A percentile compares a stretch with the other conserved stretches of the same genome.
phyloP scores from a whole-genome alignment of 495 filamentous ascomycete genomes.

The Hypoxylon fragiforme region DNA sequence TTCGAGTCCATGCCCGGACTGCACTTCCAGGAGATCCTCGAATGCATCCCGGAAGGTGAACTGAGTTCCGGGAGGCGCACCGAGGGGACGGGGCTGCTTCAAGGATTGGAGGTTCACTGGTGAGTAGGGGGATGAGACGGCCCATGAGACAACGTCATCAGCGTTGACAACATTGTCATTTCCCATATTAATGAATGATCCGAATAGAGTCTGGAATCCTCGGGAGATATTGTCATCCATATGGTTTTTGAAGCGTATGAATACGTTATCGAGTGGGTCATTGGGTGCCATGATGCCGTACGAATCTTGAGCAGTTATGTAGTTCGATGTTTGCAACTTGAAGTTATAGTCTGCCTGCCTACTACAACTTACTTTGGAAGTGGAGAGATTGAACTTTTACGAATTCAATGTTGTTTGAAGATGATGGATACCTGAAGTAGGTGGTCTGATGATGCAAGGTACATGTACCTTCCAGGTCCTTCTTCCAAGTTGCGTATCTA shows the following conservation, averaged over 20 bases:
- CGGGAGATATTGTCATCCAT: conserved; percentile 44
- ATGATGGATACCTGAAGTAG: conserved; percentile 1
- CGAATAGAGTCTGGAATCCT: conserved; percentile 40
- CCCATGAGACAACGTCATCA: conserved; percentile 27
- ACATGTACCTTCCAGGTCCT: no score
- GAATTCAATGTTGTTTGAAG: no score
- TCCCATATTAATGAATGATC: conserved; percentile 3
- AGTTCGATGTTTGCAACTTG: not conserved
- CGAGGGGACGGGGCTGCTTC: conserved; percentile 32
- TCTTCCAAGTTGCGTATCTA: no score
- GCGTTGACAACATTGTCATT: not conserved
- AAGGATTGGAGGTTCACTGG: conserved; percentile 40
- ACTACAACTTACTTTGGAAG: no score
- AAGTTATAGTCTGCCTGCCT: not conserved
- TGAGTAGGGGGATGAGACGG: conserved; percentile 39
- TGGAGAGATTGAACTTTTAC: no score
- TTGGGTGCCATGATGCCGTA: conserved; percentile 19
- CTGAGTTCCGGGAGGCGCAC: conserved; percentile 20
- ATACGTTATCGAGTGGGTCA: conserved; percentile 39
- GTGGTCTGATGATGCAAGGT: no score
- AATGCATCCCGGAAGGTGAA: conserved; percentile 48
- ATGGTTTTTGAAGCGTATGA: conserved; percentile 50
- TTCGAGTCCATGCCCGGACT: conserved; percentile 30
- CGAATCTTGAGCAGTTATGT: not conserved
- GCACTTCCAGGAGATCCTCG: conserved; percentile 44